These are phyloP conservation scores for Boletus bicolor DNA, from an alignment of 768 basidiomycete genomes.

Conservation along the genomic window DNA sequence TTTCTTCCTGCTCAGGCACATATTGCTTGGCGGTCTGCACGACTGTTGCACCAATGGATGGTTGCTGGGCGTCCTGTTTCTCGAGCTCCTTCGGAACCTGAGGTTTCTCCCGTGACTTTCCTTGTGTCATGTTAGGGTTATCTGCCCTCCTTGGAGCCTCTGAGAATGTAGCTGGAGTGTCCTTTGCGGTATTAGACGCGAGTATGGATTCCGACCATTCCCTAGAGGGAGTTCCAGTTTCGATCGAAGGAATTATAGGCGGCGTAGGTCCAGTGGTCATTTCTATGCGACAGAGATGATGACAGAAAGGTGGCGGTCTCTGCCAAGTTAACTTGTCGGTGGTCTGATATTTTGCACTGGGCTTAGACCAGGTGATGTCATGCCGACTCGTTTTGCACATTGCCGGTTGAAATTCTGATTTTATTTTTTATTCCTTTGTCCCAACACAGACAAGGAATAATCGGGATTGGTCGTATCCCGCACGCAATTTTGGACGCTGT, in stretches of 20 bases:
- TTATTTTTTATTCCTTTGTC: neutral
- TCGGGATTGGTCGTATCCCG: neutral
- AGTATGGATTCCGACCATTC: constrained; percentile 22
- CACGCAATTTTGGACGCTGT: neutral
- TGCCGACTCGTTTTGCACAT: constrained; percentile 9
- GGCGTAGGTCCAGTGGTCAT: constrained; percentile 12
- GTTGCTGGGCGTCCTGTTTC: neutral
- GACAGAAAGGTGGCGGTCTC: neutral
- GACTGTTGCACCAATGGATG: neutral
- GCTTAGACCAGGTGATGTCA: constrained; percentile 27
- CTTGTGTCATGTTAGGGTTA: neutral
- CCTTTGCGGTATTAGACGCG: constrained; percentile 1
- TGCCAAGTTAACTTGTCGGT: neutral
- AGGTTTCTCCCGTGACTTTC: neutral
- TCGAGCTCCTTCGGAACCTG: neutral
- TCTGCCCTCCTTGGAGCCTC: neutral
- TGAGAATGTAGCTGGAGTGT: constrained; percentile 1
- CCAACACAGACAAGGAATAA: neutral
- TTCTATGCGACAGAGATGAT: neutral
- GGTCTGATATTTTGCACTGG: neutral
- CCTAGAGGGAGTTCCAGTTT: constrained; percentile 17
- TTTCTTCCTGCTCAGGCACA: neutral
- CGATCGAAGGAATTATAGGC: constrained; percentile 17
- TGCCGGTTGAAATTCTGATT: constrained; percentile 15
- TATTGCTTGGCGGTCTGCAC: constrained; percentile 2